These are phyloP conservation scores for Spergularia azorica DNA, from an alignment of 179 eudicot species.

Conservation along the genomic window DNA sequence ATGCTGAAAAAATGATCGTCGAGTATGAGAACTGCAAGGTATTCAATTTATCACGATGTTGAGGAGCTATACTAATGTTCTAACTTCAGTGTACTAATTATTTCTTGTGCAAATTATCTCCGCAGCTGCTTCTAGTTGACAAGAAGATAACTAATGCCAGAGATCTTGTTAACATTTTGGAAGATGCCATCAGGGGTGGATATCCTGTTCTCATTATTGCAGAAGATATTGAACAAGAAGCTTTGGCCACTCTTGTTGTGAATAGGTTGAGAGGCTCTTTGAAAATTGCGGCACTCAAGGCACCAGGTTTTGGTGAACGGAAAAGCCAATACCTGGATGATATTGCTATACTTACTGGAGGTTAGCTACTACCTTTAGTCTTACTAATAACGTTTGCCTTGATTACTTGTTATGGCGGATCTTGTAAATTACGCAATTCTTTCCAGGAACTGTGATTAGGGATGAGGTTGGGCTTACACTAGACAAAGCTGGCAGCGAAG, in stretches of 20 bases:
- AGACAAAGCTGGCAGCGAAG: conserved; percentile 74
- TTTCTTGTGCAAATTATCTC: not conserved
- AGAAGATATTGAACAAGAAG: conserved; percentile 92
- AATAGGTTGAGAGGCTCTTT: conserved; percentile 85
- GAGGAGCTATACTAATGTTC: conserved; percentile 13
- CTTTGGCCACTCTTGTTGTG: conserved; percentile 94
- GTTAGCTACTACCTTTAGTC: conserved; percentile 11
- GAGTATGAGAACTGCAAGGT: conserved; percentile 98
- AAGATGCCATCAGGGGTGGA: conserved; percentile 77
- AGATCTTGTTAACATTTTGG: conserved; percentile 71
- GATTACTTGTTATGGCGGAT: too few species aligned
- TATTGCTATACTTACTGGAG: conserved; percentile 92
- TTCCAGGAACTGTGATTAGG: conserved; percentile 84
- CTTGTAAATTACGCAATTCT: not conserved
- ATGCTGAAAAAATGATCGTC: conserved; percentile 78
- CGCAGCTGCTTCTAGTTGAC: conserved; percentile 78
- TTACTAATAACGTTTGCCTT: too few species aligned
- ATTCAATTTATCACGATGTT: not conserved
- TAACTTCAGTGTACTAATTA: conserved; percentile 17
- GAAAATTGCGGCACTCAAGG: conserved; percentile 95
- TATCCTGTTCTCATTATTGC: conserved; percentile 94
- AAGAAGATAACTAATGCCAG: conserved; percentile 92
- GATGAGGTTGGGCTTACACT: conserved; percentile 86
- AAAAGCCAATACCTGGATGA: conserved; percentile 77
- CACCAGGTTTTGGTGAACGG: conserved; percentile 97